Conservation (phyloP, 192 early-diverging fungal species). For the Coemansia sp. region DNA sequence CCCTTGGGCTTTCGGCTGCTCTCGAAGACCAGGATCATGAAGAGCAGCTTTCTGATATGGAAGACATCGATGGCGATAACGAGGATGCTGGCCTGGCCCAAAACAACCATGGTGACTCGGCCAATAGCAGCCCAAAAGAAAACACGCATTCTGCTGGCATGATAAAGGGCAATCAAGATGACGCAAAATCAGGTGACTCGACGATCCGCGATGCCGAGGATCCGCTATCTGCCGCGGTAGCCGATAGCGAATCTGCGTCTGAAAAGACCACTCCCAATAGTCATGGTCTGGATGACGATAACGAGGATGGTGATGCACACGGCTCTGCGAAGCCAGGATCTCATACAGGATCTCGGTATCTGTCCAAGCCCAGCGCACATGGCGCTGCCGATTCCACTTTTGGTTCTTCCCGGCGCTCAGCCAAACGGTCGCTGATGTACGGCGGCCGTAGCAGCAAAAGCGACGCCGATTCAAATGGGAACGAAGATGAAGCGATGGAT, state of each 20-base stretch:
- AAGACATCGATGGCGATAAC: not conserved
- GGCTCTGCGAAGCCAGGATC: not conserved
- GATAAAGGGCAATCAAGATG: not conserved
- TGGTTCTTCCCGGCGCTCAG: not conserved
- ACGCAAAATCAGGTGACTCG: conserved; percentile 3
- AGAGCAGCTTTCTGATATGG: conserved; percentile 1
- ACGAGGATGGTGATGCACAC: conserved; percentile 3
- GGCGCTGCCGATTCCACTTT: not conserved
- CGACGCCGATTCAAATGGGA: conserved; percentile 3
- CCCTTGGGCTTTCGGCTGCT: conserved; percentile 6
- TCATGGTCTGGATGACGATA: conserved; percentile 13
- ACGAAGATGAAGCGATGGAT: conserved; percentile 9
- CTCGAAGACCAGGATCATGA: conserved; percentile 4
- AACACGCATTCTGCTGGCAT: not conserved
- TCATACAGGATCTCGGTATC: not conserved
- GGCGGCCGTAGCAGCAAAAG: not conserved
- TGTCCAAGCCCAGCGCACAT: conserved; percentile 5
- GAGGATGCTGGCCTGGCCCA: conserved; percentile 1
- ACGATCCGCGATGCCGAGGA: not conserved
- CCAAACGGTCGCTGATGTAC: not conserved
- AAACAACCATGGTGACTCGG: not conserved
- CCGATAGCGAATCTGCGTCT: conserved; percentile 1
- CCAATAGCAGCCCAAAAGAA: not conserved
- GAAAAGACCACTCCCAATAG: conserved; percentile 10
- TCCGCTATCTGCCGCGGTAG: not conserved